phyloP scores from a whole-genome alignment of 2,329 filamentous ascomycete species.

The Aspergillus aculeatinus region DNA sequence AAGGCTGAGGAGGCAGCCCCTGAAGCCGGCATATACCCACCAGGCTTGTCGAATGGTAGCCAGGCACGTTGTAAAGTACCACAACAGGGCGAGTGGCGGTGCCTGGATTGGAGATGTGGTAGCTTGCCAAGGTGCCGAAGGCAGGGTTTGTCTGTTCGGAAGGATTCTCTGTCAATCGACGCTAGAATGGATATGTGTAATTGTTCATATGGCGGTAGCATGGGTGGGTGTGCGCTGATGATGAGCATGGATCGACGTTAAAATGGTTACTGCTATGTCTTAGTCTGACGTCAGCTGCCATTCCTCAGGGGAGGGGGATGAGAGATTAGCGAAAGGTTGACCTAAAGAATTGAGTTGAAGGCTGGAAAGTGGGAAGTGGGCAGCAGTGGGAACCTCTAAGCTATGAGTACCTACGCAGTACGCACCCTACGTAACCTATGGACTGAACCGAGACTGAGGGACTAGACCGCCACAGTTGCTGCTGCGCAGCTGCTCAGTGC shows the following conservation, averaged over 20 bases:
- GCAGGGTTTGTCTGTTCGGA: not conserved
- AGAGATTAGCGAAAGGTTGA: not conserved
- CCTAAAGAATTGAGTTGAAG: not conserved
- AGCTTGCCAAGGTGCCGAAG: not conserved
- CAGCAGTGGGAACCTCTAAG: too few species aligned
- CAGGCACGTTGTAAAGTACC: conserved; percentile 1
- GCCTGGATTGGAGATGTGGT: not conserved
- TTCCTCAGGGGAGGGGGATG: not conserved
- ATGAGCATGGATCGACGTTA: not conserved
- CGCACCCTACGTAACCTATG: too few species aligned
- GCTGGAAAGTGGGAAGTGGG: conserved; percentile 1
- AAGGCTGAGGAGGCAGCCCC: not conserved
- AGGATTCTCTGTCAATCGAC: not conserved
- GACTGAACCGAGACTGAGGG: not conserved
- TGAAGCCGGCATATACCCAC: not conserved
- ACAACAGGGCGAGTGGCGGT: not conserved
- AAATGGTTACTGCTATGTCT: conserved; percentile 2
- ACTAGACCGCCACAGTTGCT: conserved; percentile 5
- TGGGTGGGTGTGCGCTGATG: not conserved
- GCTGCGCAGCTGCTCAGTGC: not conserved
- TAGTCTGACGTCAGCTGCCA: conserved; percentile 9
- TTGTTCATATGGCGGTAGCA: not conserved
- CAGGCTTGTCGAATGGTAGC: not conserved
- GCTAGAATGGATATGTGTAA: not conserved
- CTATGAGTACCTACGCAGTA: too few species aligned